Evolutionary conservation across 352 stramenopile genomes (phyloP).

Genomic region (Phytophthora nicotianae): DNA sequence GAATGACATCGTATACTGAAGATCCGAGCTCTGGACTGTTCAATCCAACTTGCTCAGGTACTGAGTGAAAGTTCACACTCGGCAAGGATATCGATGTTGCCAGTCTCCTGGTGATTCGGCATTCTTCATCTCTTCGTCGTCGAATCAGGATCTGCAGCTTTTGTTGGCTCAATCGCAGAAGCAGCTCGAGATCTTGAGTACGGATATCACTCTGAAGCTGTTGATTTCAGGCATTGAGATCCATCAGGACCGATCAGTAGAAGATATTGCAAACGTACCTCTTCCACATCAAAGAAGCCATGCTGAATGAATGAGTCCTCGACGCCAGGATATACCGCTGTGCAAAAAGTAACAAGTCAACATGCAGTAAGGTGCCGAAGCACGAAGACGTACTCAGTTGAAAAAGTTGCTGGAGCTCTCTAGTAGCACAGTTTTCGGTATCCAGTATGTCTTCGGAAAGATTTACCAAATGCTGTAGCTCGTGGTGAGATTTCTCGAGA

Average conservation of each 20-base stretch:
- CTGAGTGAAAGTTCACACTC: constrained; percentile 6
- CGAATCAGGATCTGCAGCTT: constrained; percentile 33
- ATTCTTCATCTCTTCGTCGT: constrained; percentile 28
- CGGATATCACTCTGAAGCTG: constrained; percentile 39
- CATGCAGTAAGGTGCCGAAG: neutral
- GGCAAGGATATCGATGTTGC: constrained; percentile 23
- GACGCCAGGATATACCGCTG: constrained; percentile 31
- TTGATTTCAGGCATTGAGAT: constrained; percentile 2
- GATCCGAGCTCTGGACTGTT: constrained; percentile 3
- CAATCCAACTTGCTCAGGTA: neutral
- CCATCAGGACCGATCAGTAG: neutral
- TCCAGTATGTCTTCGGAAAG: constrained; percentile 23
- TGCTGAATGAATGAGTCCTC: constrained; percentile 25
- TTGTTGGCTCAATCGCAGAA: constrained; percentile 29
- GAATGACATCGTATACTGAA: constrained; percentile 38
- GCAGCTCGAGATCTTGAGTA: constrained; percentile 27
- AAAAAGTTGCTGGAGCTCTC: constrained; percentile 29
- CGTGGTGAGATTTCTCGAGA: constrained; percentile 18
- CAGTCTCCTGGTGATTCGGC: constrained; percentile 12
- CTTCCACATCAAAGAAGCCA: constrained; percentile 26
- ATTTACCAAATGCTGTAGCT: constrained; percentile 20
- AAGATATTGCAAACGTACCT: constrained; percentile 13
- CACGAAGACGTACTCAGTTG: constrained; percentile 28
- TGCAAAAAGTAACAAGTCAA: constrained; percentile 5
- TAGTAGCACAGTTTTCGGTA: constrained; percentile 21